Base-by-base conservation (phyloP, 331 rosid genomes). In the Telfairia occidentalis region DNA sequence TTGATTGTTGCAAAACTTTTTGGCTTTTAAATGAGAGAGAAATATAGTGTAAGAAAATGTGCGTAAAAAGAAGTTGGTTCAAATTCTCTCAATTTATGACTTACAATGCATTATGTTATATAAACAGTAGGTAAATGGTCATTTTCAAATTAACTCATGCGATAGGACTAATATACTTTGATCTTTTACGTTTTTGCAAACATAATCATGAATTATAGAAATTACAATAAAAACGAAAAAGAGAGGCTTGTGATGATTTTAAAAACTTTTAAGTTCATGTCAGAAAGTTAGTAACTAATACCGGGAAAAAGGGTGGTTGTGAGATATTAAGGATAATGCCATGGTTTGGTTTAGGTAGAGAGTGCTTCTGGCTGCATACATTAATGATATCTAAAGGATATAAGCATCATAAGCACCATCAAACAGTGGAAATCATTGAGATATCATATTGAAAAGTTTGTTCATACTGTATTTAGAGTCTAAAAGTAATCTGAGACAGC, bases 341-440 rank as follows among this genome's bases (percentile, higher is more conserved):
- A 55, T 28, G 26, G 63, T 55, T 3, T 24, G 35, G 28, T 59
- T 59, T 59, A 5, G 13, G 23, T 30, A 28, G 66, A 30, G 35
- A 59, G 66, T 59, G 65, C 1, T 81, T 86, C 82, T 88, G 96
- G 80, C 84, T 83, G 61, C 89, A 94, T 76, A 94, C 97, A 76
- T 94, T 93, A 79, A 91, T 94, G 70, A 89, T n/a, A n/a, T 88
- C 98, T 91, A 77, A 78, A 53, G 49, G 65, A 78, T 76, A 78
- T 71, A 15, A 53, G 46, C 71, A 73, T 54, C 18, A 24, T 74
- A 26, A 55, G 65, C 65, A 24, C 4, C 78, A 57, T 57, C 5
- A 24, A 58, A 58, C 58, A 59, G 19, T 54, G 43, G 26, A 46
- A 38, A 19, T 70, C 57, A 48, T 46, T 28, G 42, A 45, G 75